A percentile compares a stretch with the other conserved stretches of the same genome.
These are phyloP conservation scores for Sclerotinia sclerotiorum DNA, from an alignment of 2,329 filamentous ascomycete genomes.

Conservation along the genomic window DNA sequence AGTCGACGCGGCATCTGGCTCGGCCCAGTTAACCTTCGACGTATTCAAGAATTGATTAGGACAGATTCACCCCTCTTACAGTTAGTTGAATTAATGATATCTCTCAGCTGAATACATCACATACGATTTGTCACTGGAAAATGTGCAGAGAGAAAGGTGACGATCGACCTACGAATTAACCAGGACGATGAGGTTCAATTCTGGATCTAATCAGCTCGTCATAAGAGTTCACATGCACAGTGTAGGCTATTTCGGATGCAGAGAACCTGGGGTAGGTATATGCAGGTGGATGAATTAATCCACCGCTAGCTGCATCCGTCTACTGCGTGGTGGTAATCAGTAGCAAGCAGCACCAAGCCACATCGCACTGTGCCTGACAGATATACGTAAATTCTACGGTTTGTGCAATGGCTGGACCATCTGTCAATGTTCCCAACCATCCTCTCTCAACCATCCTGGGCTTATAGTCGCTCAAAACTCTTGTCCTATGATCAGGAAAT, in stretches of 20 bases:
- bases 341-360: not conserved
- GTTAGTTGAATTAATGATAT: not conserved
- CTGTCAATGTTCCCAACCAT: not conserved
- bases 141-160: not conserved
- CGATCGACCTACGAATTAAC: not conserved
- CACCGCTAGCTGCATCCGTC: constrained; percentile 1
- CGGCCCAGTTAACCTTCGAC: not conserved
- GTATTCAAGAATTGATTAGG: not conserved
- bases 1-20: not conserved
- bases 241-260: not conserved
- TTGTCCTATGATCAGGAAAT: not conserved
- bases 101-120: not conserved
- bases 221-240: not conserved
- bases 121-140: constrained; percentile 10
- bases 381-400: not conserved
- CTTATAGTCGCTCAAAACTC: not conserved
- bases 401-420: not conserved
- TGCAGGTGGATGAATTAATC: not conserved
- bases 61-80: not conserved
- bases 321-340: not conserved
- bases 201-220: not conserved
- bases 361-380: not conserved
- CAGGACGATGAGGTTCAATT: not conserved
- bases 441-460: not conserved
- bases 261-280: not conserved